Evolutionary conservation across 192 early-diverging fungal genomes (phyloP).

Genomic region (Backusella morwellensis): DNA sequence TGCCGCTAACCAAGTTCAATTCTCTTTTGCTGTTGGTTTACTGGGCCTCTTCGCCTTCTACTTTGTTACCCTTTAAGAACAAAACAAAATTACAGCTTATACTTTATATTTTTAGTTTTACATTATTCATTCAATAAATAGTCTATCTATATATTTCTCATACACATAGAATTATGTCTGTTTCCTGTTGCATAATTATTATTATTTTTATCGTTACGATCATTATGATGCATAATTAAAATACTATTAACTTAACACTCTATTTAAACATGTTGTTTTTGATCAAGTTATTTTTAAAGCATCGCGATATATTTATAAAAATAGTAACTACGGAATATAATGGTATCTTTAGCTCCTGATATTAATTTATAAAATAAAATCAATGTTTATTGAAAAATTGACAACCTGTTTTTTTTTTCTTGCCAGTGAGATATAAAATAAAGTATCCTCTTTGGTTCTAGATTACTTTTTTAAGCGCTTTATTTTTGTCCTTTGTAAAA

Average conservation of each 20-base stretch:
- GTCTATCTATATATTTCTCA: background rate
- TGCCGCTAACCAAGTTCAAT: background rate
- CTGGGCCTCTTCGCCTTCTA: background rate
- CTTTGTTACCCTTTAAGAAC: background rate
- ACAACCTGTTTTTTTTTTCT: background rate
- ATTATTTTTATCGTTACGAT: background rate
- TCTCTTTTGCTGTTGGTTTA: background rate
- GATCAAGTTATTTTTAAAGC: background rate
- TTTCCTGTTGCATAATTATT: background rate
- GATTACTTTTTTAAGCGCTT: background rate
- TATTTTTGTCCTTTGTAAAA: background rate
- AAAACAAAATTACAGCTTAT: background rate
- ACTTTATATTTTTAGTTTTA: background rate
- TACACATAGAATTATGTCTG: background rate
- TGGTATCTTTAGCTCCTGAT: background rate
- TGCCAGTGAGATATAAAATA: background rate
- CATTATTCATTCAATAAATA: background rate
- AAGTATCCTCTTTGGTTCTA: background rate
- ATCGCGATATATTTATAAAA: background rate
- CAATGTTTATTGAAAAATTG: background rate
- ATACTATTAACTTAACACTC: background rate
- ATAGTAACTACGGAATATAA: background rate
- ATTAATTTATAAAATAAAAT: background rate
- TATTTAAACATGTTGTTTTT: background rate
- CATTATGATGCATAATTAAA: background rate